phyloP scores from a whole-genome alignment of 2,329 filamentous ascomycete genomes.

The Aspergillus viridinutans region DNA sequence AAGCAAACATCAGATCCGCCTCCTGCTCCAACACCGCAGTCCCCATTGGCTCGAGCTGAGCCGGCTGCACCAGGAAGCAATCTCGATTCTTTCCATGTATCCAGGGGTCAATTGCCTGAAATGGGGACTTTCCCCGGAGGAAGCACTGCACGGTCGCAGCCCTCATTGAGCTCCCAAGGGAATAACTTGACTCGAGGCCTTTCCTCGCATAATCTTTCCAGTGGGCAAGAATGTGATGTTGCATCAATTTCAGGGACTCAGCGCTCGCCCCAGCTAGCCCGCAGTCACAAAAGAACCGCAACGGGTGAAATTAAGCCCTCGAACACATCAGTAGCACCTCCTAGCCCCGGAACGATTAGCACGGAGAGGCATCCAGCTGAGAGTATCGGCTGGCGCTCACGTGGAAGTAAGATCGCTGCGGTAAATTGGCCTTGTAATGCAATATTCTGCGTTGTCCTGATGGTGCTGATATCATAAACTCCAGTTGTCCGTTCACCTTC shows the following conservation, averaged over 20 bases:
- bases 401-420: conserved; percentile 71
- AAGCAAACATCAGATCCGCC: conserved; percentile 14
- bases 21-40: not conserved
- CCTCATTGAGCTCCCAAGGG: not conserved
- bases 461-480: conserved; percentile 17
- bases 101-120: not conserved
- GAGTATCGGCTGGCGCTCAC: conserved; percentile 65
- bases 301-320: conserved; percentile 66
- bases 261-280: conserved; percentile 14
- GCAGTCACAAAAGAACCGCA: conserved; percentile 68
- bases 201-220: not conserved
- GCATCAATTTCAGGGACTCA: conserved; percentile 7
- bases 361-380: conserved; percentile 56
- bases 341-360: conserved; percentile 31
- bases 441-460: not conserved
- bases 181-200: not conserved
- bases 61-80: not conserved
- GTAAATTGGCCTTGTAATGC: conserved; percentile 46
- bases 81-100: not conserved
- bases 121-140: not conserved
- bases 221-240: conserved; percentile 11
- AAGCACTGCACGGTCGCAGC: not conserved
- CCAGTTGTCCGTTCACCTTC: conserved; percentile 73
- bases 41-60: not conserved
- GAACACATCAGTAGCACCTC: conserved; percentile 10